A percentile compares a stretch with the other conserved stretches of the same genome.
Conservation (phyloP, 768 basidiomycete species). For the Paxillus rubicundulus region DNA sequence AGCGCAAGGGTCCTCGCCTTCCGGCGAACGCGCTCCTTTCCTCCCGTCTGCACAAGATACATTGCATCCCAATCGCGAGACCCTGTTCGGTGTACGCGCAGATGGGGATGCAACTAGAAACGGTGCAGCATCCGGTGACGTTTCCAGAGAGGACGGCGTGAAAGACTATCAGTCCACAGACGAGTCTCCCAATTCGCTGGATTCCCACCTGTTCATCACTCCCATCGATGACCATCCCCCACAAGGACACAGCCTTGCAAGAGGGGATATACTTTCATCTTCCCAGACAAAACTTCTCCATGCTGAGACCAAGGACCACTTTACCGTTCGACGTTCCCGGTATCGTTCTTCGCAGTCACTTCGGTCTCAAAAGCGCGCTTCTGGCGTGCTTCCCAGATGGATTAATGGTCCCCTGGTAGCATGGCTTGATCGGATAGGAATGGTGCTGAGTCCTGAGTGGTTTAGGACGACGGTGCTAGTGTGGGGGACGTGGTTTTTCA, state of each 20-base stretch:
- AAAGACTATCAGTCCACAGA: constrained; percentile 29
- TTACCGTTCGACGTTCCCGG: not conserved
- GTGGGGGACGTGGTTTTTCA: constrained; percentile 74
- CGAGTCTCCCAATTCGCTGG: constrained; percentile 30
- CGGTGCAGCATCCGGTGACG: constrained; percentile 3
- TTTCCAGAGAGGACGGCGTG: constrained; percentile 16
- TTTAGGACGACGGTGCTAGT: constrained; percentile 70
- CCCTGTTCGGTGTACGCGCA: constrained; percentile 29
- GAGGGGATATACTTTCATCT: constrained; percentile 29
- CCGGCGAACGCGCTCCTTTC: constrained; percentile 29
- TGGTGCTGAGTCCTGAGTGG: constrained; percentile 79
- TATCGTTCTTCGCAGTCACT: constrained; percentile 13
- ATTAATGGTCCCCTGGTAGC: constrained; percentile 58
- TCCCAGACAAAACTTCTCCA: constrained; percentile 4
- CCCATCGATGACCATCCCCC: constrained; percentile 29
- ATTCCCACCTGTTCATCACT: constrained; percentile 21
- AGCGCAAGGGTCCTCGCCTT: constrained; percentile 6
- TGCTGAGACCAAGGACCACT: constrained; percentile 17
- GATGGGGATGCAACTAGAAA: constrained; percentile 1
- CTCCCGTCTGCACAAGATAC: constrained; percentile 18
- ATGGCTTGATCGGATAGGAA: constrained; percentile 65
- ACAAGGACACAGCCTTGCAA: constrained; percentile 21
- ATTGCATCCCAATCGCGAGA: constrained; percentile 1
- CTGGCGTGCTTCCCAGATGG: constrained; percentile 49
- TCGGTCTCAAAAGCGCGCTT: constrained; percentile 41